Percentiles rank a stretch among this genome's conserved stretches.
phyloP scores from a whole-genome alignment of 306 rosid genomes.

The Mucuna pruriens region DNA sequence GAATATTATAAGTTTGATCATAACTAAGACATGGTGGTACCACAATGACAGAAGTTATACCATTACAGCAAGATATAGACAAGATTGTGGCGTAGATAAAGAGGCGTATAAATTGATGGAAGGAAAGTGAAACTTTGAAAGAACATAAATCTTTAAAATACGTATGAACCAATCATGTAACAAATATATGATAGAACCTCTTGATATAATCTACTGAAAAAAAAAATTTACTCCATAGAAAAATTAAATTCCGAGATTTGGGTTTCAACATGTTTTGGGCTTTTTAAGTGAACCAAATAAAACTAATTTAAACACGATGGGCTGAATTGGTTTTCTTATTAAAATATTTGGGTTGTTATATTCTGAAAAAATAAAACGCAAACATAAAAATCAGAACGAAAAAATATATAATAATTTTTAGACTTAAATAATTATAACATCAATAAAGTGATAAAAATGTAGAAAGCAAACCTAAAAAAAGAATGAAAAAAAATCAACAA shows the following conservation, averaged over 20 bases:
- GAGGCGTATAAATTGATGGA: slow-evolving; percentile 1
- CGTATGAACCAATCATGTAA: slow-evolving; percentile 3
- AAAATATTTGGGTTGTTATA: not conserved
- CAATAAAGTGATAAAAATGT: not conserved
- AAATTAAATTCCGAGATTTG: not conserved
- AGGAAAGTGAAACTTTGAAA: not conserved
- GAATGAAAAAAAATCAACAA: not conserved
- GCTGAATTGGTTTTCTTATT: not conserved
- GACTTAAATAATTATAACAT: not conserved
- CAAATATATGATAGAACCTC: not conserved
- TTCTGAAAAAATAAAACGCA: not conserved
- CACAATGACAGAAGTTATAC: not conserved
- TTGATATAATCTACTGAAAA: not conserved
- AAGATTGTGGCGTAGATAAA: slow-evolving; percentile 20
- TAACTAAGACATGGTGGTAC: slow-evolving; percentile 14
- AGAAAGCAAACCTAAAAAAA: not conserved
- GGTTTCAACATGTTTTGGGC: slow-evolving; percentile 1
- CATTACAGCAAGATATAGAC: slow-evolving; percentile 8
- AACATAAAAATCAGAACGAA: not conserved
- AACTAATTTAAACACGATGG: not conserved
- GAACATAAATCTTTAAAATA: not conserved
- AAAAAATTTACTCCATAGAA: not conserved
- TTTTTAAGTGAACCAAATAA: not conserved
- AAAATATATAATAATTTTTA: not conserved
- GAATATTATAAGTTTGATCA: not conserved